Base-by-base conservation (phyloP, 176 grass and related monocot genomes). In the Raddia guianensis region DNA sequence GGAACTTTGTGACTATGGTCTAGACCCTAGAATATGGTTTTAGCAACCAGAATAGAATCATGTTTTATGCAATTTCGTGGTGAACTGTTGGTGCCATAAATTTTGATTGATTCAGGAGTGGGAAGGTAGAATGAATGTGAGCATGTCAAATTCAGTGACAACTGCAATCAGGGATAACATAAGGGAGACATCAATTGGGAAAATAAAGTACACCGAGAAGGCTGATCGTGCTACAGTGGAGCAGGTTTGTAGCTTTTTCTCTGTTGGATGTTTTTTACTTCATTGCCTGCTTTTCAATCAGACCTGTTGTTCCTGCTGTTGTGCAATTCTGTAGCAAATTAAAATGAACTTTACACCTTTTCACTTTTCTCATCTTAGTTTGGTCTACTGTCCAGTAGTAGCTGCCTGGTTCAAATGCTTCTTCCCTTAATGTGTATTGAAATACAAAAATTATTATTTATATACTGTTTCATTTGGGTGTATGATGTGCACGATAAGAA, bases 101-200 rank as follows among this genome's bases (percentile, higher is more conserved):
- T 77, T 70, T 67, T 61, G 37, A 84, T 88, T 82, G 27, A 34
- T 70, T 33, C 75, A 91, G 96, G 96, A 93, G 78, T 99, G 96
- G 96, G 92, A 99, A 95, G 96, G 96, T 62, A 91, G 96, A 81
- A 78, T 95, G 92, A 67, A 99, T 27, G 92, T 99, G 27, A 90
- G 92, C 14, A 99, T 95, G 92, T 93, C 96, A 13, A 99, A 99
- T 82, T 95, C 84, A 0, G 96, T 99, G 32, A 93, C 92, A 1
- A 99, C 96, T 81, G 88, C 90, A 76, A 99, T 95, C 55, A 92
- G 96, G 83, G 92, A 83, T 54, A 95, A 76, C 68, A 83, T 99
- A 68, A 83, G 91, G 64, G 92, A 90, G 12, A 90, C 90, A 66
- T 37, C 96, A 20, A 99, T 95, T 79, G 96, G 96, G 66, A 95